Evolutionary conservation across 179 eudicot genomes (phyloP), one percentile per base, ranked within the genome.

Genomic region (Nepenthes alata): DNA sequence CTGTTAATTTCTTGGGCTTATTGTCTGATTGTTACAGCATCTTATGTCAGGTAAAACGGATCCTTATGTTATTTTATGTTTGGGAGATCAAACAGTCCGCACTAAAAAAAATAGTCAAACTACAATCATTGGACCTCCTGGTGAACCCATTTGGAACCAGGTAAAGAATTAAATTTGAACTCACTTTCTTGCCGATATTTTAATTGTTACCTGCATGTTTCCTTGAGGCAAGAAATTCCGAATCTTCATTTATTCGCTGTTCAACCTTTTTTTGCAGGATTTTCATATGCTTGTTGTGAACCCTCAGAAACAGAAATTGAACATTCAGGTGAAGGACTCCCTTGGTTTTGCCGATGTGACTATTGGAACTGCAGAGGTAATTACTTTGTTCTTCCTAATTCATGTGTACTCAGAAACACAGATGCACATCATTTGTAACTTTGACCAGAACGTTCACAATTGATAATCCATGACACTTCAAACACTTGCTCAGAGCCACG

Each of bases 81-180:
- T 94, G 75, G 99, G 99, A 67, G 89, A 90, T 82, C 95, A 94
- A 82, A 75, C 75, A 11, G 79, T 89, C 75, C 78, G 91, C 54
- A 94, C 97, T 75, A 94, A 94, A 70, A 87, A 80, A 78, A 90
- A 89, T 65, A 94, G 97, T 83, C 97, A 90, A 75, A 94, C 99
- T 55, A 90, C 97, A 63, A 83, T 94, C 67, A 90, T 81, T 38
- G 99, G 99, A 51, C 87, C 89, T 64, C 99, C 99, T 64, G 99
- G 99, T 60, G 82, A 90, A 71, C 97, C 99, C 47, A 90, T 94
- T 45, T 94, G 97, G 99, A 94, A 94, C 82, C 99, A 94, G 90
- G 96, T 89, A 67, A 75, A 25, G 70, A 57, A 64, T 62, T 60
- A n/a, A 11, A 47, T 39, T 13, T n/a, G 49, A 7, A n/a, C 13